Percentiles rank a stretch among this genome's conserved stretches.
Evolutionary conservation across 176 grass and related monocot species (phyloP).

Genomic region (Triticum turgidum): DNA sequence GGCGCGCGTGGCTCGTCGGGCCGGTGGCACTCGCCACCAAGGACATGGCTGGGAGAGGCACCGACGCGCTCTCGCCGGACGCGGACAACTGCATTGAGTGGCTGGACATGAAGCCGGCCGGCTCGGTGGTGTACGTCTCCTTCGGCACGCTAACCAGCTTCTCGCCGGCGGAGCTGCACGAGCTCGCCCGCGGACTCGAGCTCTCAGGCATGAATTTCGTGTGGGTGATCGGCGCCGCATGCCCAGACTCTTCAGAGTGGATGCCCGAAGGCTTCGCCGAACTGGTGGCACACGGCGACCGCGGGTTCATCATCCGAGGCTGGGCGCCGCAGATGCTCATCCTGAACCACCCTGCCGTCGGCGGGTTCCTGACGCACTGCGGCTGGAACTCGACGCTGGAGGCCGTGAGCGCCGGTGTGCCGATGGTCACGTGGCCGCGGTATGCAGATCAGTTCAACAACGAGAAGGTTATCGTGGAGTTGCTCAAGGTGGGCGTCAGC

Average conservation of each 20-base stretch:
- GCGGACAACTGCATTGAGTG: not conserved
- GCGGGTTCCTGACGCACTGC: slow-evolving; percentile 40
- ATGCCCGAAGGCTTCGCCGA: not conserved
- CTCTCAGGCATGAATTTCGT: not conserved
- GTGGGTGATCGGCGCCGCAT: not conserved
- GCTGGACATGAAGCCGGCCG: not conserved
- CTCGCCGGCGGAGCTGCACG: not conserved
- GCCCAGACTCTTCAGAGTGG: not conserved
- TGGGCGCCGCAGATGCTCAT: not conserved
- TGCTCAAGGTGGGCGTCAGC: not conserved
- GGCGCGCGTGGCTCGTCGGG: not conserved
- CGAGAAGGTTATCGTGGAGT: not conserved
- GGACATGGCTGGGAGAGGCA: not conserved
- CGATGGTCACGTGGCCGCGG: slow-evolving; percentile 28
- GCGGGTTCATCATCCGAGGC: not conserved
- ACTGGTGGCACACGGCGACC: not conserved
- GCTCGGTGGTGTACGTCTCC: not conserved
- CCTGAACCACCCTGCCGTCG: not conserved
- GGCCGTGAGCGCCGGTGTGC: slow-evolving; percentile 24
- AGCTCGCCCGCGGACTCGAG: not conserved
- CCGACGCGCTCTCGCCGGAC: not conserved
- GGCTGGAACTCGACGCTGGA: slow-evolving; percentile 57
- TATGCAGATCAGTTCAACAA: not conserved
- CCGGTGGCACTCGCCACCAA: not conserved
- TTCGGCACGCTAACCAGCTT: not conserved